Base-by-base conservation (phyloP, 2,329 filamentous ascomycete species). In the Fusarium globosum region DNA sequence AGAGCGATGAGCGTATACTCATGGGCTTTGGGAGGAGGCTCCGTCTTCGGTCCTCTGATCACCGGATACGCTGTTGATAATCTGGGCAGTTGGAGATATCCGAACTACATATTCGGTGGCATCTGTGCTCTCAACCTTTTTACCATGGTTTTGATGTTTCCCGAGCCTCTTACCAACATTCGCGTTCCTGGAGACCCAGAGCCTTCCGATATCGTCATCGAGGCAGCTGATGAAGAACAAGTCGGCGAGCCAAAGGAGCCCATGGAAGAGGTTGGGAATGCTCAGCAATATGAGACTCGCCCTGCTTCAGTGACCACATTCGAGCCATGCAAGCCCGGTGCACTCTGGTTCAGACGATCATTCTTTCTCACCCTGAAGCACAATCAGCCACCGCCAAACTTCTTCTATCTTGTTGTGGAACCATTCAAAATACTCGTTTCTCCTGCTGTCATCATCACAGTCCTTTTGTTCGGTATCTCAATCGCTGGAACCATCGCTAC, bases 21-120 rank as follows among this genome's bases (percentile, higher is more conserved):
- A 3, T 53, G 35, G 51, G 51, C 35, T 0, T 10, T 55, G 3
- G 51, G 35, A 2, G 23, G 23, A 0, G 51, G 51, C 0, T 13
- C 51, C 0, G 33, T 55, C 13, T 39, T 55, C 6, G 51, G 51
- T 4, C 23, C 35, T 5, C 1, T 55, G 7, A 55, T 39, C 2
- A n/a, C 51, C 2, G 51, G 51, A 10, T 55, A 55, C 11, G 35
- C 51, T 12, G 51, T 55, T 1, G 51, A 55, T 5, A 55, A 55
- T 7, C 23, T 30, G 0, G 51, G 51, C 1, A 55, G 35, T 14
- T 55, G 51, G 51, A 55, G 51, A 2, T 39, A 39, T 18, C 51
- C 51, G 10, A 38, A 55, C 10, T 55, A 55, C 3, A 55, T 55
- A 0, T 55, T 55, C 6, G 35, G 51, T 1, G 49, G 49, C 13